phyloP scores from a whole-genome alignment of 1,139 yeast species.

The Suhomyces coccinellae region DNA sequence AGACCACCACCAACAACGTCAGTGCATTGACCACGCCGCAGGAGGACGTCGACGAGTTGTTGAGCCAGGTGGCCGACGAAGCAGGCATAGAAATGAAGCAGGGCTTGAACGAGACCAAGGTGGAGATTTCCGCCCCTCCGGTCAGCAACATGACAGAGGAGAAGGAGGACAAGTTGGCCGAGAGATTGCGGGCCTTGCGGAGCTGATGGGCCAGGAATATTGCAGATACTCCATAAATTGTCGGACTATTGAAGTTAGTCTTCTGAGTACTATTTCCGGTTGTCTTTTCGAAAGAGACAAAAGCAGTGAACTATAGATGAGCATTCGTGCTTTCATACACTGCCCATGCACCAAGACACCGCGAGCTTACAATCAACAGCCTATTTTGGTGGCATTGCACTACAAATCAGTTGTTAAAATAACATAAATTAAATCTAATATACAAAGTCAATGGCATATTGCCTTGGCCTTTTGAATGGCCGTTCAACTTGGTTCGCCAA shows the following conservation, averaged over 20 bases:
- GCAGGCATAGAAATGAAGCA: conserved; percentile 95
- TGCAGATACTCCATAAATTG: not conserved
- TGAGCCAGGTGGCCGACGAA: conserved; percentile 96
- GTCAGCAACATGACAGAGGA: conserved; percentile 55
- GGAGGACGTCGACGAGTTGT: conserved; percentile 88
- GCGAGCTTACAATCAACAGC: too few species aligned
- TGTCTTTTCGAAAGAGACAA: too few species aligned
- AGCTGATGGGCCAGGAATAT: conserved; percentile 8
- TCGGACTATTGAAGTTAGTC: not conserved
- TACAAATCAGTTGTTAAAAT: not conserved
- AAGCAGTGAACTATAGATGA: too few species aligned
- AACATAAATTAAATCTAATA: conserved; percentile 4
- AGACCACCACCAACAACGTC: conserved; percentile 83
- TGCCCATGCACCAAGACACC: too few species aligned
- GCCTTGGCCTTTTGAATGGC: not conserved
- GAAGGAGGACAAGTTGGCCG: conserved; percentile 85
- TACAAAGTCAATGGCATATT: not conserved
- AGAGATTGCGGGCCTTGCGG: conserved; percentile 77
- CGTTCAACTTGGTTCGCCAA: not conserved
- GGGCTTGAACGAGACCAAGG: conserved; percentile 60
- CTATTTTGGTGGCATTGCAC: too few species aligned
- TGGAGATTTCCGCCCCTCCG: conserved; percentile 43
- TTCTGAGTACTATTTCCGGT: too few species aligned
- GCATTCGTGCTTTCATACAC: too few species aligned
- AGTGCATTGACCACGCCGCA: conserved; percentile 91